Conservation (phyloP, 2,329 filamentous ascomycete genomes). For the Colletotrichum liriopes region DNA sequence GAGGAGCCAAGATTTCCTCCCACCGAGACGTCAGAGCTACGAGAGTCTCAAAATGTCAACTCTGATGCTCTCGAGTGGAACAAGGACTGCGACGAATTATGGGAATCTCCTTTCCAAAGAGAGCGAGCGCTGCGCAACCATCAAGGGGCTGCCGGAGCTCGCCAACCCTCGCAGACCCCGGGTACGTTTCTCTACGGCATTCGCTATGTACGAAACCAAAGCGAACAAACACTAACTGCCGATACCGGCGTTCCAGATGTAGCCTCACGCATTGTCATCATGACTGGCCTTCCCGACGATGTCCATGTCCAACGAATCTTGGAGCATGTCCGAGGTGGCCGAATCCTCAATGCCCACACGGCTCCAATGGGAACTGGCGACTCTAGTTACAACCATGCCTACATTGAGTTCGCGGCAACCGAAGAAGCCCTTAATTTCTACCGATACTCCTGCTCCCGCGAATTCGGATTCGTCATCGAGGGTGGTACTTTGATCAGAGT, state of each 20-base stretch:
- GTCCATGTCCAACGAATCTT: slow-evolving; percentile 33
- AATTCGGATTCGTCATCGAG: slow-evolving; percentile 29
- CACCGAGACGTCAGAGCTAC: neutral
- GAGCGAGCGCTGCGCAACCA: slow-evolving; percentile 24
- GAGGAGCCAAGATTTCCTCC: neutral
- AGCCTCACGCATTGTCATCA: slow-evolving; percentile 35
- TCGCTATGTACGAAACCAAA: slow-evolving; percentile 24
- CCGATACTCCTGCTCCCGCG: slow-evolving; percentile 8
- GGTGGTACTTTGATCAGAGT: neutral
- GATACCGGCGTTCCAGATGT: slow-evolving; percentile 19
- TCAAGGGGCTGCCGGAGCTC: slow-evolving; percentile 11
- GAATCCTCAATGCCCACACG: slow-evolving; percentile 31
- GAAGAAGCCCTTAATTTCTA: slow-evolving; percentile 14
- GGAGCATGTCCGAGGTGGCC: slow-evolving; percentile 38
- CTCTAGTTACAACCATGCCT: slow-evolving; percentile 9
- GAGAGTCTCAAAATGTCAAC: neutral
- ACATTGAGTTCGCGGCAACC: slow-evolving; percentile 25
- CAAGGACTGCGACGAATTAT: slow-evolving; percentile 4
- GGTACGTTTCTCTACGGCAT: slow-evolving; percentile 39
- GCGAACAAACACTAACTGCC: slow-evolving; percentile 17
- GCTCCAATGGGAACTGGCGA: slow-evolving; percentile 10
- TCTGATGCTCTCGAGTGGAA: neutral
- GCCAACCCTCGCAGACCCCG: slow-evolving; percentile 7
- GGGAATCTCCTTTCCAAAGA: slow-evolving; percentile 19
- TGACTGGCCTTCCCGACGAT: slow-evolving; percentile 31